phyloP scores from a whole-genome alignment of 441 rosid species.

The Gossypium davidsonii region DNA sequence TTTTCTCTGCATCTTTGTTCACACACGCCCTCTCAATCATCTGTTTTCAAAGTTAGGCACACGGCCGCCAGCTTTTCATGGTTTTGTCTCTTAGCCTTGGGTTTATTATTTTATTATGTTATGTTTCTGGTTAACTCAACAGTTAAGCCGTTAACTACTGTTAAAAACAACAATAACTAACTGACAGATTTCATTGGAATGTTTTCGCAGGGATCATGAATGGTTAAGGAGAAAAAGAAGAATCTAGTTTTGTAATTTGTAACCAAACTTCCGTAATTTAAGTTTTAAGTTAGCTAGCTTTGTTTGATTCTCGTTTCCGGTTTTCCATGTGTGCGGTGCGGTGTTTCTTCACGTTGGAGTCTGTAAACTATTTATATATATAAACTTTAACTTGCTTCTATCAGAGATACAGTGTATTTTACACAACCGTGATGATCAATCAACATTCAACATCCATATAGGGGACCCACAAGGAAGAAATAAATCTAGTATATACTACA shows the following conservation, averaged over 20 bases:
- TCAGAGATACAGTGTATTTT: not conserved
- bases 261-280: not conserved
- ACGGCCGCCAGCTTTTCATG: constrained; percentile 12
- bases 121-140: constrained; percentile 14
- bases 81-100: constrained; percentile 8
- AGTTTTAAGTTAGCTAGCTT: not conserved
- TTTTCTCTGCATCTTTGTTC: not conserved
- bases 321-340: not conserved
- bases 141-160: constrained; percentile 33
- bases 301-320: not conserved
- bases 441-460: not conserved
- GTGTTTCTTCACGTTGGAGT: not conserved
- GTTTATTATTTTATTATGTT: not conserved
- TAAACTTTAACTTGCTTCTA: not conserved
- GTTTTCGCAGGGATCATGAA: constrained; percentile 16
- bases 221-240: not conserved
- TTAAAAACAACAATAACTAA: constrained; percentile 16
- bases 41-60: constrained; percentile 1
- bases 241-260: not conserved
- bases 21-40: not conserved
- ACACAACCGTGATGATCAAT: not conserved
- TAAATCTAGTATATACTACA: not conserved
- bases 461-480: not conserved
- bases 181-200: constrained; percentile 15
- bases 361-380: not conserved